phyloP scores from a whole-genome alignment of 495 filamentous ascomycete species.

The Aspergillus bridgeri region DNA sequence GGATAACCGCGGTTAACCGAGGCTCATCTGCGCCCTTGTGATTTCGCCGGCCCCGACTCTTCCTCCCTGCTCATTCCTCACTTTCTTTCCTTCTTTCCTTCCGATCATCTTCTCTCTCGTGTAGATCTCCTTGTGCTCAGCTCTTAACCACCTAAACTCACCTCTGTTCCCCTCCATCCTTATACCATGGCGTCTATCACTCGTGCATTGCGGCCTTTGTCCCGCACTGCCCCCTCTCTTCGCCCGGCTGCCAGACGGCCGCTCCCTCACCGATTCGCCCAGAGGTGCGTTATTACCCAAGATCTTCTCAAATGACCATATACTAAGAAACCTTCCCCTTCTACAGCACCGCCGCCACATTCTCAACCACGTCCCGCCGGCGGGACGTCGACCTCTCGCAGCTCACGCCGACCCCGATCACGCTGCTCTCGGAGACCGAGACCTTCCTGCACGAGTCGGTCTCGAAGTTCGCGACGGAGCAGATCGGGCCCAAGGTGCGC shows the following conservation, averaged over 20 bases:
- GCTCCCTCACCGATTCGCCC: conserved; percentile 36
- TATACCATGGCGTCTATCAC: conserved; percentile 65
- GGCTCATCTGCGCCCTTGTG: conserved; percentile 31
- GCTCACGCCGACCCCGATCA: conserved; percentile 86
- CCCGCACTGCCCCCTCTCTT: conserved; percentile 52
- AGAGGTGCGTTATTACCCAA: conserved; percentile 33
- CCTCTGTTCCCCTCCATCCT: background rate
- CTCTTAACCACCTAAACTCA: background rate
- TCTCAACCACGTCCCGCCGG: conserved; percentile 66
- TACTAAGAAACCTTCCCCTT: too few relatives aligned
- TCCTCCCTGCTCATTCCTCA: conserved; percentile 8
- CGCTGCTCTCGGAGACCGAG: conserved; percentile 89
- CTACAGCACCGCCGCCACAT: conserved; percentile 25
- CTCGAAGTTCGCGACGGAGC: conserved; percentile 82
- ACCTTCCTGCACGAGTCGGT: conserved; percentile 84
- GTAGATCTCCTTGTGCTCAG: background rate
- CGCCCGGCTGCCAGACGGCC: conserved; percentile 43
- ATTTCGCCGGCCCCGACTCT: conserved; percentile 20
- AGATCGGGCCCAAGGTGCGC: conserved; percentile 86
- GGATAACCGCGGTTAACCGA: conserved; percentile 38
- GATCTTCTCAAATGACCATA: too few relatives aligned
- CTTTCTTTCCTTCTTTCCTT: conserved; percentile 7
- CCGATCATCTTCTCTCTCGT: conserved; percentile 9
- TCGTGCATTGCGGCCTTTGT: conserved; percentile 64
- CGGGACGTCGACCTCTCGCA: conserved; percentile 61